These are phyloP conservation scores for Morella rubra DNA, from an alignment of 306 rosid species.

Conservation along the genomic window DNA sequence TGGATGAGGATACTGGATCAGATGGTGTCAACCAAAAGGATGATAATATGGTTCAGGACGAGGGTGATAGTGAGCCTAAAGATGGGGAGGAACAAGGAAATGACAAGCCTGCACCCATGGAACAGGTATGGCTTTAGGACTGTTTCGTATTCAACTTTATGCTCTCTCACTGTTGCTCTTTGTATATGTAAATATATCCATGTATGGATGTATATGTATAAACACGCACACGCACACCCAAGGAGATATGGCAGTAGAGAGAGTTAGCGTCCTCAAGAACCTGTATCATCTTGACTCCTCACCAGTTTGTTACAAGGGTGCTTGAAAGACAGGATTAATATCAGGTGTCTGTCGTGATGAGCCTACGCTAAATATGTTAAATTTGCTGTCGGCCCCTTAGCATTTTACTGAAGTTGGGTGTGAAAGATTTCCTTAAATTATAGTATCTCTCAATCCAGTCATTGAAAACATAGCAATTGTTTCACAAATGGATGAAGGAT, in stretches of 20 bases:
- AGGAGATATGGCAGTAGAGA: not conserved
- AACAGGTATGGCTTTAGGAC: conserved; percentile 50
- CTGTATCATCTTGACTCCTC: not conserved
- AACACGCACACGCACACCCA: not conserved
- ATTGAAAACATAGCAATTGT: not conserved
- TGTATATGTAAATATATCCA: no score
- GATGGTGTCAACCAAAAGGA: conserved; percentile 40
- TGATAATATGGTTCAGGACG: conserved; percentile 33
- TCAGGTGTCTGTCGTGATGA: not conserved
- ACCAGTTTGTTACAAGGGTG: not conserved
- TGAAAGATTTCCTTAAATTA: not conserved
- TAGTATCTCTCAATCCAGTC: not conserved
- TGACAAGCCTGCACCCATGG: conserved; percentile 63
- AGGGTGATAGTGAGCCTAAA: conserved; percentile 39
- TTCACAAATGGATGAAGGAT: not conserved
- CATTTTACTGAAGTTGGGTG: not conserved
- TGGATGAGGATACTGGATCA: conserved; percentile 42
- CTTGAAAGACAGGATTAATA: not conserved
- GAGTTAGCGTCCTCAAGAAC: not conserved
- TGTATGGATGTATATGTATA: not conserved
- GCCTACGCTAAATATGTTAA: not conserved
- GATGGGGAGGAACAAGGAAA: conserved; percentile 46
- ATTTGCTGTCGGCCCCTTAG: no score
- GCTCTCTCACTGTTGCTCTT: not conserved
- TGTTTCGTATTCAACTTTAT: not conserved